Base-by-base conservation (phyloP, 2,329 filamentous ascomycete species). In the Colletotrichum trifolii region DNA sequence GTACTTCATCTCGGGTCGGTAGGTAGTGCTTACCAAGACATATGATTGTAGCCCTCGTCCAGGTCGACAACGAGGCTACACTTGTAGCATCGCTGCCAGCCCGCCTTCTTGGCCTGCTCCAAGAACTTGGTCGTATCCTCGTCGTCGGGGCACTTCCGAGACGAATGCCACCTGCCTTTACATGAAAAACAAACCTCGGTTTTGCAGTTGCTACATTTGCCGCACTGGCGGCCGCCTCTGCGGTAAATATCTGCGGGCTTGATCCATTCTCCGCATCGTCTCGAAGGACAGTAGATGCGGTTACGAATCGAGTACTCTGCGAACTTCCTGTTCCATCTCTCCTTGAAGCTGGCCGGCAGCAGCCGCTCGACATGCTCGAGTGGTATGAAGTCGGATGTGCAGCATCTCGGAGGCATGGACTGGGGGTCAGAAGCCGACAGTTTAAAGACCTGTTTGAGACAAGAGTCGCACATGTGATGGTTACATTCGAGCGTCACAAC, bases 321-420 rank as follows among this genome's bases (percentile, higher is more conserved):
- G 72, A 90, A 96, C 72, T 93, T 95, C 63, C 85, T 85, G 74
- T 96, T 95, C 92, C 93, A 97, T 1, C 82, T 82, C 69, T 83
- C 87, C 79, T 96, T 95, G 82, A 96, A 95, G 57, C 85, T 82
- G 62, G 83, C 74, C 72, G 92, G 87, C 72, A 97, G 94, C 8
- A 96, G 81, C 33, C 84, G 84, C 11, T 95, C 91, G 35, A 95
- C 93, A 73, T 93, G 88, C 69, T 88, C 89, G 7, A 94, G 79
- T 0, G 91, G 88, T 63, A 97, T 96, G 69, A 87, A 85, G 11
- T 93, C 87, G 17, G 85, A 72, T 3, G 87, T 90, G 77, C 93
- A 97, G 77, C 93, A 97, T 73, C 84, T 87, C 0, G 94, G 94
- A 15, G 94, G 93, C 92, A 97, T 96, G 69, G 93, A 89, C 66